Conservation (phyloP, 495 filamentous ascomycete species). For the Aspergillus saccharolyticus region DNA sequence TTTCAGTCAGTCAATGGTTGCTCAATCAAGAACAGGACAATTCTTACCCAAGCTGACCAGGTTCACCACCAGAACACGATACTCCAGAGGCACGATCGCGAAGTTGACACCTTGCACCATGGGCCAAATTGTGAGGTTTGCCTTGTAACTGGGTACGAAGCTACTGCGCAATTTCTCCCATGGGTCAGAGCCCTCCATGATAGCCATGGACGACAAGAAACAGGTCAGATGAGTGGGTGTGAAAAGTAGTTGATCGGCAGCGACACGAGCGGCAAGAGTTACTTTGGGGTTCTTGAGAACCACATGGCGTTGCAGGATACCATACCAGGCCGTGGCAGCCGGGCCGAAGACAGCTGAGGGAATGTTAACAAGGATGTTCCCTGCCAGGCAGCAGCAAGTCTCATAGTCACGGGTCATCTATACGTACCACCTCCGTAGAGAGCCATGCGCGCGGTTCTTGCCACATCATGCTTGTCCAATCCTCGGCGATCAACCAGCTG, state of each 20-base stretch:
- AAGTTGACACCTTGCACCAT: conserved; percentile 89
- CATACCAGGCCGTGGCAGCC: conserved; percentile 84
- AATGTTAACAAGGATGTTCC: conserved; percentile 8
- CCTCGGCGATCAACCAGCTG: conserved; percentile 85
- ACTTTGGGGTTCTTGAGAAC: conserved; percentile 56
- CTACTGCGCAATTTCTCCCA: conserved; percentile 63
- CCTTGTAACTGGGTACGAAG: conserved; percentile 64
- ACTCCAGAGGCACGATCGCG: conserved; percentile 79
- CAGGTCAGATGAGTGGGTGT: conserved; percentile 73
- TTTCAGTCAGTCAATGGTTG: conserved; percentile 18
- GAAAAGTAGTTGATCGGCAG: conserved; percentile 80
- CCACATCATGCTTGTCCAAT: conserved; percentile 70
- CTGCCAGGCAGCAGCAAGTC: background rate
- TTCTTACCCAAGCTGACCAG: conserved; percentile 66
- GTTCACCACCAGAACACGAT: conserved; percentile 85
- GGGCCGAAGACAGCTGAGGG: conserved; percentile 82
- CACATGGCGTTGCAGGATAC: conserved; percentile 67
- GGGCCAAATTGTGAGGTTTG: conserved; percentile 93
- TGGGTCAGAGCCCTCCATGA: conserved; percentile 73
- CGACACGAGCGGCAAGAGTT: conserved; percentile 78
- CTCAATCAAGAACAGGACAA: background rate
- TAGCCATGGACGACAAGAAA: conserved; percentile 82
- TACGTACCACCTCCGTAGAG: conserved; percentile 80
- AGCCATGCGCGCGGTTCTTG: conserved; percentile 83
- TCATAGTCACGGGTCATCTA: background rate